Percentiles rank a stretch among this genome's conserved stretches.
phyloP scores from a whole-genome alignment of 2,329 filamentous ascomycete genomes.

The Akanthomyces uredinophilus region DNA sequence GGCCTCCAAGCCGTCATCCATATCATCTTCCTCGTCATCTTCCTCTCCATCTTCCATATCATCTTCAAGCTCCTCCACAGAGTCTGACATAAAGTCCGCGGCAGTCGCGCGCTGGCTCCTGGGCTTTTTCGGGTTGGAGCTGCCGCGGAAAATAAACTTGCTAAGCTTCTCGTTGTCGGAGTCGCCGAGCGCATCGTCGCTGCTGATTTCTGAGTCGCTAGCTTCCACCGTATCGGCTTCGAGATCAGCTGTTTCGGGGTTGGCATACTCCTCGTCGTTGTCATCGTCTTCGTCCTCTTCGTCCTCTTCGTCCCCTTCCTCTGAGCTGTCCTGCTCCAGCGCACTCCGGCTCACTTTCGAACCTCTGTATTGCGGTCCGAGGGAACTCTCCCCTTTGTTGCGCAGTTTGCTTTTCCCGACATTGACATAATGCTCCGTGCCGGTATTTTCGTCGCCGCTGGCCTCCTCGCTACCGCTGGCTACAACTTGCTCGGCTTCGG shows the following conservation, averaged over 20 bases:
- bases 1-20: conserved; percentile 33
- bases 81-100: conserved; percentile 53
- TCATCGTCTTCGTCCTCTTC: conserved; percentile 47
- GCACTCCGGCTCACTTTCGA: conserved; percentile 66
- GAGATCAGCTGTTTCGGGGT: conserved; percentile 52
- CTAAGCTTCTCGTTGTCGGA: conserved; percentile 82
- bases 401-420: conserved; percentile 83
- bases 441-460: conserved; percentile 50
- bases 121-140: conserved; percentile 43
- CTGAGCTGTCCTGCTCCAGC: conserved; percentile 52
- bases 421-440: conserved; percentile 79
- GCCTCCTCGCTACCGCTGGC: conserved; percentile 46
- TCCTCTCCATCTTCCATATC: conserved; percentile 35
- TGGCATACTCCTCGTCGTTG: conserved; percentile 43
- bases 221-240: conserved; percentile 44
- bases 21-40: conserved; percentile 33
- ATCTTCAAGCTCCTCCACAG: conserved; percentile 33
- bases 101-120: conserved; percentile 41
- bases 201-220: conserved; percentile 59
- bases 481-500: conserved; percentile 61
- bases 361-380: conserved; percentile 79
- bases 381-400: conserved; percentile 59
- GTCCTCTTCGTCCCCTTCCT: conserved; percentile 46
- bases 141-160: conserved; percentile 61
- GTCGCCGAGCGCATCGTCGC: conserved; percentile 68